These are phyloP conservation scores for Amylocarpus encephaloides DNA, from an alignment of 2,329 filamentous ascomycete species.

Conservation along the genomic window DNA sequence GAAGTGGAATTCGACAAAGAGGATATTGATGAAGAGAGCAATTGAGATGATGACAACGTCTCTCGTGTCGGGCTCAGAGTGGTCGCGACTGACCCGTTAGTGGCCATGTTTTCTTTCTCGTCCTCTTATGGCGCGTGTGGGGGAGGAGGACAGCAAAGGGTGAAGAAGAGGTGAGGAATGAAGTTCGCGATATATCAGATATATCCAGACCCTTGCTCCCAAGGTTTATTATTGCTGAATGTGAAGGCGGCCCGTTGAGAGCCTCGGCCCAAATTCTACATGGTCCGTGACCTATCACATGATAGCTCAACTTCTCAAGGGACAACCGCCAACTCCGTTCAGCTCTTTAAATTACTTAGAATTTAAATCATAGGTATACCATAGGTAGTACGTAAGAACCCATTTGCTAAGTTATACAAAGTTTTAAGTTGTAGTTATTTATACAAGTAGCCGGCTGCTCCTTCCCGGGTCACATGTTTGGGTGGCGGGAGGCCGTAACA, in stretches of 20 bases:
- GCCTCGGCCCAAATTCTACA: slow-evolving; percentile 12
- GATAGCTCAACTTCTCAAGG: background rate
- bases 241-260: slow-evolving; percentile 6
- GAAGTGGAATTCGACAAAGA: slow-evolving; percentile 58
- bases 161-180: slow-evolving; percentile 13
- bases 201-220: background rate
- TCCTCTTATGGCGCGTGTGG: slow-evolving; percentile 1
- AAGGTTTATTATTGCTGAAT: background rate
- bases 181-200: slow-evolving; percentile 19
- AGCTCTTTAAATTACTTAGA: no score
- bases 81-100: slow-evolving; percentile 23
- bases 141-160: slow-evolving; percentile 1
- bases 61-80: slow-evolving; percentile 33
- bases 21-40: slow-evolving; percentile 61
- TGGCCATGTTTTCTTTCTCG: slow-evolving; percentile 22
- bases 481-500: no score
- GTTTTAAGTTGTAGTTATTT: no score
- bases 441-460: no score
- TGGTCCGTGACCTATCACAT: background rate
- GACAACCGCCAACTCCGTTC: no score
- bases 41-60: slow-evolving; percentile 46
- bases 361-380: no score
- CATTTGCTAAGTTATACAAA: no score
- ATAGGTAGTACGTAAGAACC: no score
- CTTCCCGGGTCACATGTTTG: no score